Base-by-base conservation (phyloP, 2,329 filamentous ascomycete species). In the Fusarium devonianum region DNA sequence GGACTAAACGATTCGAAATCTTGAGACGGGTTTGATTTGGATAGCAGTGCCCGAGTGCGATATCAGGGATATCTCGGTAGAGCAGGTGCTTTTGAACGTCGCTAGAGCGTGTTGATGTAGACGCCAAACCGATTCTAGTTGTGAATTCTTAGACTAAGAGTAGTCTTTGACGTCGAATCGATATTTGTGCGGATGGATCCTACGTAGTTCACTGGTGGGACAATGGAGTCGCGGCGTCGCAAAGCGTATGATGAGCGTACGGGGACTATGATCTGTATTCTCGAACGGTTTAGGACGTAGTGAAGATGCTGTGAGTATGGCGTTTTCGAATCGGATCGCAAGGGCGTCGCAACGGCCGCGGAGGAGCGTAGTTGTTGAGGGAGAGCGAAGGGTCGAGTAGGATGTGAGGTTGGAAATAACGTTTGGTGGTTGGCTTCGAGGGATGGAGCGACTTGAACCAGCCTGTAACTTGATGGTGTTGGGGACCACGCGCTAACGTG, bases 401-500 rank as follows among this genome's bases (percentile, higher is more conserved):
- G n/a, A n/a, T 34, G 37, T 53, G 30, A 49, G 44, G 56, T 49
- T 45, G 36, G 23, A 50, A 53, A 60, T 52, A 39, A 42, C 36
- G 37, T 48, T 56, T 44, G 33, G 37, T 53, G 37, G 45, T 53
- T 50, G 34, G 45, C 25, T 49, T 53, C 48, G 58, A 58, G 49
- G 57, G 49, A 61, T 26, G 23, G 23, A 26, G 23, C 23, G 10
- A 26, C 23, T 26, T 9, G 6, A 22, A 12, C 23, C 23, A 26
- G 11, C 23, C 23, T 23, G 17, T 21, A 21, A 13, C 9, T 23
- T 18, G 36, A 36, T 47, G 43, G 37, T 28, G 38, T 42, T 21
- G 34, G 43, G 30, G 19, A 32, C 9, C 50, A 32, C 39, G 43
- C 47, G 56, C 60, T 63, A 65, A 58, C 45, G 59, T 60, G 53